Conservation (phyloP, 1,284 basidiomycete genomes). For the Malassezia yamatoensis region DNA sequence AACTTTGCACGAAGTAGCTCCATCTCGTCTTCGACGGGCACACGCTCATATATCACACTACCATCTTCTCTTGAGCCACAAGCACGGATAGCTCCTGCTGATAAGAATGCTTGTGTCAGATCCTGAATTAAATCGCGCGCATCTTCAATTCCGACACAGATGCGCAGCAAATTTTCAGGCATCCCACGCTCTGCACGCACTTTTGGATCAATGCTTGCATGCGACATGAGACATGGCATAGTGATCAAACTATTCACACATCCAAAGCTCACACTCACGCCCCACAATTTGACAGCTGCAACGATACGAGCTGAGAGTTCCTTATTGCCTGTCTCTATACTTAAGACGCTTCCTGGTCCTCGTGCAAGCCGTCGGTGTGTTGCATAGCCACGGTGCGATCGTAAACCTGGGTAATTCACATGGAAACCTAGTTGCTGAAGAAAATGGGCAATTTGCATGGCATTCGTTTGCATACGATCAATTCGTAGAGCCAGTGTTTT, state of each 20-base stretch:
- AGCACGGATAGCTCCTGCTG: conserved; percentile 69
- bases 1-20: conserved; percentile 8
- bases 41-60: conserved; percentile 26
- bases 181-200: conserved; percentile 83
- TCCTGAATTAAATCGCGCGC: conserved; percentile 84
- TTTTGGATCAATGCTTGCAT: conserved; percentile 92
- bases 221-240: conserved; percentile 99
- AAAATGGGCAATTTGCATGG: conserved; percentile 76
- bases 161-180: conserved; percentile 91
- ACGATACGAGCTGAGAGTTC: conserved; percentile 83
- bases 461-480: conserved; percentile 80
- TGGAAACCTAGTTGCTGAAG: conserved; percentile 77
- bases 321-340: conserved; percentile 87
- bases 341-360: conserved; percentile 90
- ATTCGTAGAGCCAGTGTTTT: conserved; percentile 96
- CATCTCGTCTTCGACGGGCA: conserved; percentile 20
- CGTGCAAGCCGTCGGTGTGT: conserved; percentile 64
- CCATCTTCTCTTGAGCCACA: neutral
- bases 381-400: conserved; percentile 69
- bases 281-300: conserved; percentile 83
- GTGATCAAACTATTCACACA: conserved; percentile 96
- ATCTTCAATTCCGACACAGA: conserved; percentile 98
- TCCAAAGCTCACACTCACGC: conserved; percentile 94
- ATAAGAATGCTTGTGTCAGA: conserved; percentile 78
- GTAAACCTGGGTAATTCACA: conserved; percentile 86